These are phyloP conservation scores for Metschnikowia hibisci DNA, from an alignment of 805 yeast genomes.

Conservation along the genomic window DNA sequence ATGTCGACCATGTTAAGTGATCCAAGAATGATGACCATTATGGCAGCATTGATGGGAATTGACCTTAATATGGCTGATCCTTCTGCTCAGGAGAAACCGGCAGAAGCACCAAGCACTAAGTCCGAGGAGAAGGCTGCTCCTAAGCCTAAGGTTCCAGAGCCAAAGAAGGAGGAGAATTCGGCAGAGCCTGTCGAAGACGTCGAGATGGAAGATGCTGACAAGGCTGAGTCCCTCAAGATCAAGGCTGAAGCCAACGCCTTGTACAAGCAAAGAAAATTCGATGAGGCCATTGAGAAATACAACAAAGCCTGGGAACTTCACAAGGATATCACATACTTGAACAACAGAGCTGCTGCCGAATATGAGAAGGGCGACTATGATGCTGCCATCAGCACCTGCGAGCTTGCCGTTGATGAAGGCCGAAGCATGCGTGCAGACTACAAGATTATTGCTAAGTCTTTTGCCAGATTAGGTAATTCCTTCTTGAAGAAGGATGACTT, in stretches of 20 bases:
- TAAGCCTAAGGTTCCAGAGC: constrained; percentile 7
- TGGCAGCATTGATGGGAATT: constrained; percentile 83
- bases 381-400: constrained; percentile 75
- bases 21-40: constrained; percentile 81
- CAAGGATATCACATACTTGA: constrained; percentile 87
- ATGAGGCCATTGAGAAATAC: constrained; percentile 86
- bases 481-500: constrained; percentile 74
- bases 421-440: constrained; percentile 89
- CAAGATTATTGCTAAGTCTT: constrained; percentile 86
- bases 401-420: constrained; percentile 82
- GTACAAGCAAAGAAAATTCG: constrained; percentile 84
- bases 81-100: constrained; percentile 5
- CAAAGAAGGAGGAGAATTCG: constrained; percentile 2
- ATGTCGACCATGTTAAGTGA: constrained; percentile 70
- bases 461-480: constrained; percentile 83
- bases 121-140: constrained; percentile 12
- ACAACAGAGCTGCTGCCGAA: constrained; percentile 97
- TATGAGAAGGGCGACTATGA: constrained; percentile 92
- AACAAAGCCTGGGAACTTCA: constrained; percentile 77
- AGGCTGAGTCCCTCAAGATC: constrained; percentile 57
- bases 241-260: constrained; percentile 83
- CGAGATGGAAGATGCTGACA: constrained; percentile 34
- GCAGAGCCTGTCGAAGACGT: constrained; percentile 26
- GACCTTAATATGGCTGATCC: constrained; percentile 50
- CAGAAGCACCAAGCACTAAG: constrained; percentile 12